Conservation (phyloP, 768 basidiomycete species). For the Cyclocybe cylindracea region DNA sequence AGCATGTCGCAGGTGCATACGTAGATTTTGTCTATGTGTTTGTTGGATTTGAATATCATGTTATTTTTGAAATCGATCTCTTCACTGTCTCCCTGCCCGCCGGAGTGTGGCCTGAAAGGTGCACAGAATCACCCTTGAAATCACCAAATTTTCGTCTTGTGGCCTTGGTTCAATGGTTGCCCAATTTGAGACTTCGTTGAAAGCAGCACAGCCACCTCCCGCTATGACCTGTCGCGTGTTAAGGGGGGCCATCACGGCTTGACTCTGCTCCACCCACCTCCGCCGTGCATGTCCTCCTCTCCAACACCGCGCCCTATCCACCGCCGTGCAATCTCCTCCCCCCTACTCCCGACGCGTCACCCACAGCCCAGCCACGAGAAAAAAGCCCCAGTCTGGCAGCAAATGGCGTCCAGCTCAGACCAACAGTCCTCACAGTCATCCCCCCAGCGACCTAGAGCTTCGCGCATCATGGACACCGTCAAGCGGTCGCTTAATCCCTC, state of each 20-base stretch:
- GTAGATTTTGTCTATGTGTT: constrained; percentile 13
- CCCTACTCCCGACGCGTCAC: constrained; percentile 12
- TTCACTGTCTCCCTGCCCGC: too few relatives aligned
- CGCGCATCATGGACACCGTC: constrained; percentile 30
- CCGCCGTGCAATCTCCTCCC: constrained; percentile 20
- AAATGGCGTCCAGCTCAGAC: constrained; percentile 14
- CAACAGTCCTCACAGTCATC: constrained; percentile 4
- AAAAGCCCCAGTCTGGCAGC: neutral
- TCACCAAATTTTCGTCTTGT: too few relatives aligned
- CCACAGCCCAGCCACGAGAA: neutral
- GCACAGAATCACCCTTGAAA: too few relatives aligned
- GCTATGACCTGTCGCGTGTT: constrained; percentile 8
- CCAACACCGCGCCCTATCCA: constrained; percentile 6
- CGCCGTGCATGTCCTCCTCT: constrained; percentile 15
- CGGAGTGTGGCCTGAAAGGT: too few relatives aligned
- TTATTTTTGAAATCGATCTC: constrained; percentile 7
- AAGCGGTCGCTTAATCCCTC: constrained; percentile 29
- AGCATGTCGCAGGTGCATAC: constrained; percentile 26
- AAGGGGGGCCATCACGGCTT: neutral
- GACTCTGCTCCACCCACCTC: constrained; percentile 7
- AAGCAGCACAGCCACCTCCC: constrained; percentile 22
- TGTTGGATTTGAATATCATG: constrained; percentile 16
- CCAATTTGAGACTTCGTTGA: constrained; percentile 3
- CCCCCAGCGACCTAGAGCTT: constrained; percentile 19
- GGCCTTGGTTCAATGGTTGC: too few relatives aligned